A percentile compares a stretch with the other conserved stretches of the same genome.
Evolutionary conservation across 345 rosid genomes (phyloP).

Genomic region (Gossypium anomalum): DNA sequence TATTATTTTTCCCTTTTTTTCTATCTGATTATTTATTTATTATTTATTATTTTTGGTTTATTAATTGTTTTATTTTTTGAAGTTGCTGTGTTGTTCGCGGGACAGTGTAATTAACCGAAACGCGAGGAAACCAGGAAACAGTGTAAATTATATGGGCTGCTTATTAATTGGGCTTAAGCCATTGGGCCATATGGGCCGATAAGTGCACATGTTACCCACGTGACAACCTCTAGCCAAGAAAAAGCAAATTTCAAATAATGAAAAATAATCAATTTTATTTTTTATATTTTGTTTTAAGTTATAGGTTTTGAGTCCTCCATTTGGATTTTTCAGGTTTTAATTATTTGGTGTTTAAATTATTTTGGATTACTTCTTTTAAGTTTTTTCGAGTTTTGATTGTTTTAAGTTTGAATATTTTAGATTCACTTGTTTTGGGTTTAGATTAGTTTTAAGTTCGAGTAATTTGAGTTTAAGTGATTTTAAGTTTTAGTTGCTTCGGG

Average conservation of each 20-base stretch:
- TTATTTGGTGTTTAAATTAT: too few relatives aligned
- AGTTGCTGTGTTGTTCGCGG: background rate
- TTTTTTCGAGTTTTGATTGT: too few relatives aligned
- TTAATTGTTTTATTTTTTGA: background rate
- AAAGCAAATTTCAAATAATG: background rate
- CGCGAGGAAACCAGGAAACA: background rate
- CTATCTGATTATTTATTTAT: background rate
- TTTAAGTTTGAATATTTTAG: too few relatives aligned
- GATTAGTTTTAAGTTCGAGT: too few relatives aligned
- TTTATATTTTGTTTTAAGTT: too few relatives aligned
- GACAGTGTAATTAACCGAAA: background rate
- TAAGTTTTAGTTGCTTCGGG: too few relatives aligned
- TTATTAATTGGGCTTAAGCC: background rate
- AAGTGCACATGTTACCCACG: constrained; percentile 8
- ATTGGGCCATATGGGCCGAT: background rate
- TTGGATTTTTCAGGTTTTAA: too few relatives aligned
- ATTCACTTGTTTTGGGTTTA: too few relatives aligned
- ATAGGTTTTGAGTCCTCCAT: too few relatives aligned
- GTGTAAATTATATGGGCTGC: background rate
- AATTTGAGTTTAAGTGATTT: too few relatives aligned
- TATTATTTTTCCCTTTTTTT: background rate
- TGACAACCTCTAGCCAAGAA: constrained; percentile 5
- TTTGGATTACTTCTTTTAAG: too few relatives aligned
- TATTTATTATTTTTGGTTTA: background rate
- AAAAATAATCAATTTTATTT: too few relatives aligned